Percentiles rank a stretch among this genome's conserved stretches.
Conservation (phyloP, 1,139 yeast species). For the Protomyces lactucae-debilis region DNA sequence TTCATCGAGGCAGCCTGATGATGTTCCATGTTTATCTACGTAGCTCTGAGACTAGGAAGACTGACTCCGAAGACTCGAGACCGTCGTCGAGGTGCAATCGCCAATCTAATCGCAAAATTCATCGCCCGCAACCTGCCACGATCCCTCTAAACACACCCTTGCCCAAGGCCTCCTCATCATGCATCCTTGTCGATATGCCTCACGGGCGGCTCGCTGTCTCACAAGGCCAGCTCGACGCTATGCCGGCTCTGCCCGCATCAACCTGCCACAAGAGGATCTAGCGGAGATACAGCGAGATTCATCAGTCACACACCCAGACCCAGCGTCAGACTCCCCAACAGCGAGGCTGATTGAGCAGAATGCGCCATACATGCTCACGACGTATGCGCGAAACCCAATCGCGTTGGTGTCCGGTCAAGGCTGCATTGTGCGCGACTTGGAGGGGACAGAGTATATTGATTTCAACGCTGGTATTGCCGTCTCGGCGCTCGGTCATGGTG, state of each 20-base stretch:
- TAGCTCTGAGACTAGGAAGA: neutral
- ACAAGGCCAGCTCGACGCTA: neutral
- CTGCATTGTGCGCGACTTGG: constrained; percentile 68
- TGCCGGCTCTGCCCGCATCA: neutral
- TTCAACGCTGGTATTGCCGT: constrained; percentile 96
- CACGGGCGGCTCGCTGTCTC: neutral
- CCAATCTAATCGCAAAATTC: neutral
- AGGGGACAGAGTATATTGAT: constrained; percentile 72
- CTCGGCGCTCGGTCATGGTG: constrained; percentile 84
- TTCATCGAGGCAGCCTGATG: constrained; percentile 10
- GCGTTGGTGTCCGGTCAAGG: constrained; percentile 71
- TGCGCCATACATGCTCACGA: constrained; percentile 65
- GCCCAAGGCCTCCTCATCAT: neutral
- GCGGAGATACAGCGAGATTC: constrained; percentile 6
- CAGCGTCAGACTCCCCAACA: constrained; percentile 23
- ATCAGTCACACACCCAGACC: constrained; percentile 27
- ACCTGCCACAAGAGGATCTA: constrained; percentile 16
- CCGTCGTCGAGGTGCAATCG: neutral
- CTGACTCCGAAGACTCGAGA: neutral
- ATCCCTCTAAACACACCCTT: too few species aligned
- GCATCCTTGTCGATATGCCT: neutral
- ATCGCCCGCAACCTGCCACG: neutral
- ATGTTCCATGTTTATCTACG: neutral
- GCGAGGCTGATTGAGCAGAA: constrained; percentile 35
- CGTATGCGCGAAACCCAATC: constrained; percentile 71